Base-by-base conservation (phyloP, 768 basidiomycete genomes). In the Tylopilus felleus region DNA sequence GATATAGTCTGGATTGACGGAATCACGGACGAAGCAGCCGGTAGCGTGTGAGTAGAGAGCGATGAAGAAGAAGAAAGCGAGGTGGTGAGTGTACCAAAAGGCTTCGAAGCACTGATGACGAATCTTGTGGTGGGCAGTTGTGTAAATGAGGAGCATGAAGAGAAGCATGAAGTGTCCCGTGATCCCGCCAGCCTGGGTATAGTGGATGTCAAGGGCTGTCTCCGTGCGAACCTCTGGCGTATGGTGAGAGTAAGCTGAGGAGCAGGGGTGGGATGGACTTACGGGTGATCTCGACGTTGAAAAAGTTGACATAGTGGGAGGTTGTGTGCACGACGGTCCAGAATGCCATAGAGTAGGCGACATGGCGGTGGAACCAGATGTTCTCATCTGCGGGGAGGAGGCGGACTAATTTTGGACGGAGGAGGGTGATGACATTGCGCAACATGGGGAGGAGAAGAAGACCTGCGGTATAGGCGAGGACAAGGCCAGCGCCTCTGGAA, bases 71-170 rank as follows among this genome's bases (percentile, higher is more conserved):
- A 94, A 91, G 79, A 94, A 92, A 12, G 90, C 91, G 38, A 94
- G 82, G 61, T 95, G 94, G 60, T 96, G 94, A 31, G 93, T 94
- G 71, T 94, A 96, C 93, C 93, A 96, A 77, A 98, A 98, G 1
- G 83, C 91, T 71, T 98, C 94, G 72, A 95, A 97, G 75, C 85
- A 90, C 71, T 93, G 90, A 56, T 80, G 71, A 60, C 94, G 88
- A 58, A 98, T 85, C 72, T 89, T 93, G 65, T 83, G 79, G 71
- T 94, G 91, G 4, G 94, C 93, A 21, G 93, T 94, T 38, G 89
- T 82, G 70, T 95, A 96, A 81, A 96, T 93, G 63, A 93, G 68
- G 60, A 98, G 70, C 91, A 98, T 93, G 70, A 94, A 85, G 56
- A 97, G 75, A 39, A 96, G 82, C 93, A 96, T 94, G 71, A 93